Evolutionary conservation across 2,329 filamentous ascomycete species (phyloP), one percentile per base, ranked within the genome.

Genomic region (Microcyclosporella mali): DNA sequence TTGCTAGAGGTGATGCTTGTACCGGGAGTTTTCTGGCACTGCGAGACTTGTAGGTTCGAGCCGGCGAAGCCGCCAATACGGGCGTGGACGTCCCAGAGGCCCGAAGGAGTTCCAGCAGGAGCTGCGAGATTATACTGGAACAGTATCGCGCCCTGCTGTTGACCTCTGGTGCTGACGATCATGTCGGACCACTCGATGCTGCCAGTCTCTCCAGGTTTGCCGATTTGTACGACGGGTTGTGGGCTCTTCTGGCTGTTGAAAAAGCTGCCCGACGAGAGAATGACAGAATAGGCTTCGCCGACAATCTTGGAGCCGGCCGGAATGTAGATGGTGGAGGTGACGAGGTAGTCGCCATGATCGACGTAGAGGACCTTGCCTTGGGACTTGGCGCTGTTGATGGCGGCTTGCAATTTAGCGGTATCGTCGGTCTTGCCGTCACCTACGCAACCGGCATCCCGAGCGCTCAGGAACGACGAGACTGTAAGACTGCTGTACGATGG

Each of bases 131-230:
- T 89, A 71, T 81, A 88, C 58, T 89, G 74, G 45, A 88, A 78
- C 6, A 88, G 67, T 6, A 82, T 71, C 1, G 84, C 85, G 3
- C 85, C 85, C 1, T 79, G 72, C 6, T 80, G 72, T 18, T 80
- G 66, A 1, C 84, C 85, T 43, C 78, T 72, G 0, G 82, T 86
- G 41, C 79, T 79, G 11, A 89, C 70, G 37, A 89, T 75, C 56
- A 85, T 78, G 59, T 89, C 85, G 3, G 76, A 79, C 70, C 82
- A 79, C 61, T 89, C 84, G 14, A 89, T 70, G 11, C 68, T 69
- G 4, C 85, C 85, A 8, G 62, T 62, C 17, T 87, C 77, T 2
- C 83, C 82, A 0, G 76, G 68, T 3, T 67, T 66, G 10, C 82
- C 84, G n/a, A 88, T 74, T 51, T 80, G 75, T 1, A 88, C 70